Evolutionary conservation across 2,329 filamentous ascomycete genomes (phyloP).

Genomic region (Bipolaris gigantea): DNA sequence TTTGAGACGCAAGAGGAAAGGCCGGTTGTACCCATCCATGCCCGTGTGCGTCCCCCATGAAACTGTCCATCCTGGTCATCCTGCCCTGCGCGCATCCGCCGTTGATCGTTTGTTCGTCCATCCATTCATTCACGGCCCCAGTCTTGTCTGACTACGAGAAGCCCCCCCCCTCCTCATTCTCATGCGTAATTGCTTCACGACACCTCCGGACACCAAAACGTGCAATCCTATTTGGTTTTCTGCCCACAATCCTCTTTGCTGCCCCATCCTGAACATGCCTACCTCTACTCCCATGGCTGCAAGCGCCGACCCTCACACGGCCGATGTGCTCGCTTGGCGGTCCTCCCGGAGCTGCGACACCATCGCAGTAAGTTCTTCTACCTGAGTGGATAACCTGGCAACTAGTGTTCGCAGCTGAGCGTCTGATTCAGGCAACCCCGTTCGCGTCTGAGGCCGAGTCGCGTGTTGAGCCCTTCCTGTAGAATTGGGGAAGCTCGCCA

Average conservation of each 20-base stretch:
- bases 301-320: constrained; percentile 45
- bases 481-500: constrained; percentile 28
- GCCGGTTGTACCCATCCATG: constrained; percentile 26
- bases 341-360: constrained; percentile 44
- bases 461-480: constrained; percentile 19
- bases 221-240: constrained; percentile 15
- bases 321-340: constrained; percentile 31
- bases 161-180: constrained; percentile 16
- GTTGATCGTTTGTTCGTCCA: constrained; percentile 20
- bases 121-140: constrained; percentile 13
- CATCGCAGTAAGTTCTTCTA: constrained; percentile 46
- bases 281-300: constrained; percentile 25
- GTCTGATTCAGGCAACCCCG: constrained; percentile 32
- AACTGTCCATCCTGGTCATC: constrained; percentile 8
- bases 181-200: constrained; percentile 16
- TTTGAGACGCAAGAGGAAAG: constrained; percentile 34
- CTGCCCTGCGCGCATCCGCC: constrained; percentile 18
- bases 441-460: constrained; percentile 27
- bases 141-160: constrained; percentile 21
- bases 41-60: constrained; percentile 14
- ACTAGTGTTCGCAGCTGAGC: constrained; percentile 43
- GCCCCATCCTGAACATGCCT: constrained; percentile 14
- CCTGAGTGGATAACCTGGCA: constrained; percentile 43
- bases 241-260: constrained; percentile 9
- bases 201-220: constrained; percentile 13